These are phyloP conservation scores for Quercus aquifolioides DNA, from an alignment of 306 rosid species.

Conservation along the genomic window DNA sequence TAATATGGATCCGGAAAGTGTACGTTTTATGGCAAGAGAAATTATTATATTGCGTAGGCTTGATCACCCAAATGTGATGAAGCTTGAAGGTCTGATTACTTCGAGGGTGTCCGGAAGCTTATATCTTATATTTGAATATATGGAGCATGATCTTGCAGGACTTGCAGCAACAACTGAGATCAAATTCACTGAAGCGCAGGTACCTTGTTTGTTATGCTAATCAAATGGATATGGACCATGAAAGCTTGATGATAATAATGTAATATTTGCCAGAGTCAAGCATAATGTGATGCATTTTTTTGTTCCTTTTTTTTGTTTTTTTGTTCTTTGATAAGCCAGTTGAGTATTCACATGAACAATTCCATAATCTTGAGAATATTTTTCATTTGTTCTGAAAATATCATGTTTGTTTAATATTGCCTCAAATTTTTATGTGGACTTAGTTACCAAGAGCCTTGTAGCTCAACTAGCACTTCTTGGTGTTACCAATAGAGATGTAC, in stretches of 20 bases:
- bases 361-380: background rate
- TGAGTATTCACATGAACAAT: background rate
- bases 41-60: constrained; percentile 65
- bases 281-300: background rate
- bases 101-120: constrained; percentile 81
- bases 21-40: constrained; percentile 86
- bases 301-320: background rate
- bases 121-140: constrained; percentile 80
- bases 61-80: constrained; percentile 92
- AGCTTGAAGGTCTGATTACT: constrained; percentile 83
- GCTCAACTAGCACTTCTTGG: no score
- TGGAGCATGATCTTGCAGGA: constrained; percentile 91
- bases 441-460: no score
- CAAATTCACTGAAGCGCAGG: constrained; percentile 78
- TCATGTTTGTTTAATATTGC: background rate
- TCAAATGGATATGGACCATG: background rate
- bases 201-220: constrained; percentile 16
- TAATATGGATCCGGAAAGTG: constrained; percentile 85
- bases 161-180: constrained; percentile 52
- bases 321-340: background rate
- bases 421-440: no score
- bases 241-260: background rate
- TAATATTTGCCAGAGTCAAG: background rate
- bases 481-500: no score
- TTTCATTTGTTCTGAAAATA: background rate